Percentiles rank a stretch among this genome's conserved stretches.
These are phyloP conservation scores for Tetratostichococcus sp. DNA, from an alignment of 139 green algal species.

Conservation along the genomic window DNA sequence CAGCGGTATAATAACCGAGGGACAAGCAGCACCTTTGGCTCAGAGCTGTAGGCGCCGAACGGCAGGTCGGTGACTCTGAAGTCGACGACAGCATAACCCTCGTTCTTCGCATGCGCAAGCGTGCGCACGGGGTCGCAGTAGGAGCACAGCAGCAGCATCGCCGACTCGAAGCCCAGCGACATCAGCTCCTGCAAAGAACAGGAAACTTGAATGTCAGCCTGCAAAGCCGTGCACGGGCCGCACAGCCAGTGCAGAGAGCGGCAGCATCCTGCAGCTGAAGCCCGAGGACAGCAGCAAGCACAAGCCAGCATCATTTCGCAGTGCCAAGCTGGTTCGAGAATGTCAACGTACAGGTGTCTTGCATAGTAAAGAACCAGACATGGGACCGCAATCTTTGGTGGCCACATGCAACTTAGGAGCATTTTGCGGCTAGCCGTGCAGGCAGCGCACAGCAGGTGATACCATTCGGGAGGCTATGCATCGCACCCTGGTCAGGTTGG, in stretches of 20 bases:
- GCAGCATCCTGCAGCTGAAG: too few relatives aligned
- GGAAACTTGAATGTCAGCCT: background rate
- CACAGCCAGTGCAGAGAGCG: background rate
- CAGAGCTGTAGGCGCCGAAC: constrained; percentile 50
- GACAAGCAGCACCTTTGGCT: constrained; percentile 46
- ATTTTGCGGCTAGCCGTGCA: too few relatives aligned
- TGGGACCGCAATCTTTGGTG: too few relatives aligned
- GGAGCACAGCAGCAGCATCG: constrained; percentile 38
- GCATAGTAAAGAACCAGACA: too few relatives aligned
- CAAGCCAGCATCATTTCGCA: too few relatives aligned
- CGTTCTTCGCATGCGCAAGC: constrained; percentile 24
- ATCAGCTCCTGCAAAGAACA: constrained; percentile 31
- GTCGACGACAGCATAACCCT: constrained; percentile 34
- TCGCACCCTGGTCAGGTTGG: constrained; percentile 28
- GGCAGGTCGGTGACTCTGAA: constrained; percentile 36
- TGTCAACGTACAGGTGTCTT: too few relatives aligned
- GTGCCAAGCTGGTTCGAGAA: too few relatives aligned
- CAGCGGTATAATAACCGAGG: too few relatives aligned
- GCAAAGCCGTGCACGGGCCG: background rate
- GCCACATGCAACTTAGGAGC: too few relatives aligned
- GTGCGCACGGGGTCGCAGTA: constrained; percentile 43
- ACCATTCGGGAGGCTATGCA: too few relatives aligned
- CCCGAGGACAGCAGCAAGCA: too few relatives aligned
- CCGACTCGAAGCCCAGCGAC: constrained; percentile 27
- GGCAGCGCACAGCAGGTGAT: too few relatives aligned